A percentile compares a stretch with the other conserved stretches of the same genome.
phyloP scores from a whole-genome alignment of 768 basidiomycete genomes.

The Crucibulum laeve region DNA sequence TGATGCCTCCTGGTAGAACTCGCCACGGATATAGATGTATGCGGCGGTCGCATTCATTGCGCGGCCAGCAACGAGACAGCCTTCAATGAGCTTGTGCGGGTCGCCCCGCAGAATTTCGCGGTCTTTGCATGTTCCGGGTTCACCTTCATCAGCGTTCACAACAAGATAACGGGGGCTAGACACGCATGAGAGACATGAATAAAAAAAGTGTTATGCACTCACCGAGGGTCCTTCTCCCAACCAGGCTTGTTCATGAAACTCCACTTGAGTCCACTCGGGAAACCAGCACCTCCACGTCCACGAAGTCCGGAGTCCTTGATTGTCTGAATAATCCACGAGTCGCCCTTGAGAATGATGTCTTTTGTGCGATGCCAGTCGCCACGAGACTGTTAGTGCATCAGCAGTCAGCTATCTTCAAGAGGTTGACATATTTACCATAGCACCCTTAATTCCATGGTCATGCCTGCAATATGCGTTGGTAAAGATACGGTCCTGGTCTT shows the following conservation, averaged over 20 bases:
- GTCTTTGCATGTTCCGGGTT: conserved; percentile 99
- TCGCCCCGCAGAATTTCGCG: conserved; percentile 97
- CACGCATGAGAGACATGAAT: not conserved
- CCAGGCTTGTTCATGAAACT: conserved; percentile 99
- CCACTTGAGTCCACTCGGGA: conserved; percentile 96
- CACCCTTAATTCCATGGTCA: conserved; percentile 92
- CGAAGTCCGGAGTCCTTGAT: conserved; percentile 96
- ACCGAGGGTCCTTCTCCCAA: conserved; percentile 93
- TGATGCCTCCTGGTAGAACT: conserved; percentile 93
- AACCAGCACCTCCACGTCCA: conserved; percentile 95
- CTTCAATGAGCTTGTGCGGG: conserved; percentile 97
- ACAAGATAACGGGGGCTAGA: conserved; percentile 90
- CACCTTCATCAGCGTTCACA: conserved; percentile 97
- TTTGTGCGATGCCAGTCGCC: conserved; percentile 99
- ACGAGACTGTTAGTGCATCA: conserved; percentile 51
- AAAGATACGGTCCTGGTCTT: conserved; percentile 93
- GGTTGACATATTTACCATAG: conserved; percentile 50
- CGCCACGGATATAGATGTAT: conserved; percentile 99
- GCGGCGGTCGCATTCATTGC: conserved; percentile 97
- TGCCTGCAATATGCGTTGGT: conserved; percentile 86
- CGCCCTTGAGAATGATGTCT: conserved; percentile 92
- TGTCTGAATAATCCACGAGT: conserved; percentile 94
- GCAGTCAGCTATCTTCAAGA: not conserved
- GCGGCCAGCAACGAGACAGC: conserved; percentile 94
- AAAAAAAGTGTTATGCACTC: conserved; percentile 11